These are phyloP conservation scores for Fragaria vesca DNA, from an alignment of 306 rosid species.

Conservation along the genomic window DNA sequence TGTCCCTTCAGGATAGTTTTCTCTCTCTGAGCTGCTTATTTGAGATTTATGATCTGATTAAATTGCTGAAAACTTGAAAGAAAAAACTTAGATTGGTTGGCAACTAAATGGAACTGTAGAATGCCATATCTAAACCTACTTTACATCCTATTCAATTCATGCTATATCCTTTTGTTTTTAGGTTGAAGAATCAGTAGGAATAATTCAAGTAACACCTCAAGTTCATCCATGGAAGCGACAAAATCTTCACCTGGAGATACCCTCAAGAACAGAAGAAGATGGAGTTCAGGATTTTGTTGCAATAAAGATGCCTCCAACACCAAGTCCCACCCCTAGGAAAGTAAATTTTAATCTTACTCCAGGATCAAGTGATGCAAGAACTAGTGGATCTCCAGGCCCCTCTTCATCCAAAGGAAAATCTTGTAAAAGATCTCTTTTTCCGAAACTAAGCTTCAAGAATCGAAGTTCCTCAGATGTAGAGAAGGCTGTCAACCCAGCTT, in stretches of 20 bases:
- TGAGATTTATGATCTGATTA: neutral
- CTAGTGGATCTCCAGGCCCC: slow-evolving; percentile 45
- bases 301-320: slow-evolving; percentile 70
- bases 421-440: slow-evolving; percentile 60
- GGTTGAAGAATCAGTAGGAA: slow-evolving; percentile 56
- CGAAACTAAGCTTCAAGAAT: slow-evolving; percentile 66
- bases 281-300: slow-evolving; percentile 53
- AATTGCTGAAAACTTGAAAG: neutral
- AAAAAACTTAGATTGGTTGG: neutral
- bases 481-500: slow-evolving; percentile 37
- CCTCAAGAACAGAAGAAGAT: slow-evolving; percentile 48
- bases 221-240: slow-evolving; percentile 53
- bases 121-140: neutral
- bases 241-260: slow-evolving; percentile 66
- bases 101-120: neutral
- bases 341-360: slow-evolving; percentile 72
- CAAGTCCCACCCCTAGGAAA: slow-evolving; percentile 71
- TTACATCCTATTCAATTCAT: slow-evolving; percentile 11
- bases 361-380: slow-evolving; percentile 54
- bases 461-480: slow-evolving; percentile 65
- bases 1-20: neutral
- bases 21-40: neutral
- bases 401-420: slow-evolving; percentile 63
- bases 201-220: slow-evolving; percentile 37
- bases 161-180: slow-evolving; percentile 9